Evolutionary conservation across 495 filamentous ascomycete genomes (phyloP), one percentile per base, ranked within the genome.

Genomic region (Aspergillus biplanus): DNA sequence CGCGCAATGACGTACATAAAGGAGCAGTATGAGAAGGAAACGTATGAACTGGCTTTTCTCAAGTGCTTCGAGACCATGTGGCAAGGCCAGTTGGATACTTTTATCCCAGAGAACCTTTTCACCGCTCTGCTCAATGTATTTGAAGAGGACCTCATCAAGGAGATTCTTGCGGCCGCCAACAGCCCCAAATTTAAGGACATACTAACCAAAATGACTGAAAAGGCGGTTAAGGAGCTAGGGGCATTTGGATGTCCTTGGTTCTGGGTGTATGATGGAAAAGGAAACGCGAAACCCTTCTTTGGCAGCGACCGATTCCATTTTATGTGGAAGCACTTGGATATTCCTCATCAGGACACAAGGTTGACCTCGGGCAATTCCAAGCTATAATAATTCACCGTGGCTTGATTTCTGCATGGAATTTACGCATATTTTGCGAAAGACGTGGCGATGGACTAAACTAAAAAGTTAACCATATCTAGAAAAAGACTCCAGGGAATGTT

Each of bases 201-300:
- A 33, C 70, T 93, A 53, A 81, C 78, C 54, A 77, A 71, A 4
- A 83, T 83, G 34, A 92, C 90, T 34, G 73, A 84, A 61, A 78
- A 82, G 63, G 86, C 81, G 6, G 65, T 92, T 11, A 71, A 74
- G 27, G 81, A 87, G 46, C 73, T 68, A 21, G 90, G 90, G 0
- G 89, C 89, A 1, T 93, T 89, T 73, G 90, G 90, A 0, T 85
- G 86, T 57, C 90, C 90, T 0, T 93, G 90, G 89, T 78, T 91
- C 61, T 89, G 85, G 82, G 90, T 87, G n/a, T 77, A 71, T n/a
- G 85, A 91, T 67, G 67, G 57, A 12, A 73, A 79, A 8, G 87
- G 87, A 4, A 69, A 77, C 56, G 78, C 77, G 56, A 86, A 90
- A 75, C 87, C 88, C 3, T 92, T 92, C 71, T 93, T 92, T 73